Evolutionary conservation across 192 early-diverging fungal genomes (phyloP).

Genomic region (Chytriomyces sp.): DNA sequence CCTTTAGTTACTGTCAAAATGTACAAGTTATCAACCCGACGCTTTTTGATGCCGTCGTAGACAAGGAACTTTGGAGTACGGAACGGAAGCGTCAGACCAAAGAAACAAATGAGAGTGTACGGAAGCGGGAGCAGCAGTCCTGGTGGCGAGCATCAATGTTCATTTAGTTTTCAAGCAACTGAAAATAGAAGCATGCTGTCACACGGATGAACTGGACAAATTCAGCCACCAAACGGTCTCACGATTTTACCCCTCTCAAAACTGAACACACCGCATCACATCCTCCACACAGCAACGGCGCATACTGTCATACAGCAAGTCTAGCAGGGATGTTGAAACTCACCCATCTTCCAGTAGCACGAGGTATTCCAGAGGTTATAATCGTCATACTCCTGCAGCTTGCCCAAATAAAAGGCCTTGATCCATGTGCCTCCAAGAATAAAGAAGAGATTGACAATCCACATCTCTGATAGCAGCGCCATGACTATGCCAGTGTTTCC

Average conservation of each 20-base stretch:
- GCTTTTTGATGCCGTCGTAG: conserved; percentile 42
- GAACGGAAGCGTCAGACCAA: conserved; percentile 60
- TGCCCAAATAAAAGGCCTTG: conserved; percentile 51
- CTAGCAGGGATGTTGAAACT: background rate
- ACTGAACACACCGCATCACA: too few species aligned
- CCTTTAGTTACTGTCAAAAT: conserved; percentile 65
- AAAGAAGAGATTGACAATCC: conserved; percentile 56
- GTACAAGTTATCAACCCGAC: conserved; percentile 63
- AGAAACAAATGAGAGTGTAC: conserved; percentile 65
- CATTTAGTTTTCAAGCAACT: background rate
- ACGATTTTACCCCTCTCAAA: too few species aligned
- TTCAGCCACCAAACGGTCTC: too few species aligned
- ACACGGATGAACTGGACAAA: too few species aligned
- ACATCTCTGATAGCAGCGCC: conserved; percentile 57
- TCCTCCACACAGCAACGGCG: too few species aligned
- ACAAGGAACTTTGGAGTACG: conserved; percentile 59
- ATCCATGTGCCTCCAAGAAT: conserved; percentile 53
- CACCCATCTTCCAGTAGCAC: conserved; percentile 67
- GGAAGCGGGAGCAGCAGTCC: conserved; percentile 61
- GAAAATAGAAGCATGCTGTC: too few species aligned
- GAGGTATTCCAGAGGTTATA: conserved; percentile 55
- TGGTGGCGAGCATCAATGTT: conserved; percentile 4
- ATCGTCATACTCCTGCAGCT: conserved; percentile 50
- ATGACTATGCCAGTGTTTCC: conserved; percentile 60
- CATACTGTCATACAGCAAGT: too few species aligned